phyloP scores from a whole-genome alignment of 2,329 filamentous ascomycete species.

The Pseudodiploospora longispora region DNA sequence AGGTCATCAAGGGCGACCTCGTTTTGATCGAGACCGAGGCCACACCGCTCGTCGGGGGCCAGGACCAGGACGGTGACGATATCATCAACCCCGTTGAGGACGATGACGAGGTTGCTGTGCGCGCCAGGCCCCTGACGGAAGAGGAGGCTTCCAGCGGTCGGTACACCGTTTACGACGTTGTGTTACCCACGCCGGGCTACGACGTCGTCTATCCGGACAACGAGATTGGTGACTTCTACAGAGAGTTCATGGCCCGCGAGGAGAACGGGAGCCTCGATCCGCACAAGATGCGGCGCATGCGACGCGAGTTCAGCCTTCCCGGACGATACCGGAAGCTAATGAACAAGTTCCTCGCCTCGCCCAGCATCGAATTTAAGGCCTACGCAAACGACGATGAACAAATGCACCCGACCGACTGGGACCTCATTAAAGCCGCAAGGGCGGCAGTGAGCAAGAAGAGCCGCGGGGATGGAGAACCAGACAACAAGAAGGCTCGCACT shows the following conservation, averaged over 20 bases:
- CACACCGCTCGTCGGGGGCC: slow-evolving; percentile 37
- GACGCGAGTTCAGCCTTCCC: slow-evolving; percentile 80
- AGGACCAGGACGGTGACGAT: slow-evolving; percentile 50
- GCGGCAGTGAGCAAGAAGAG: background rate
- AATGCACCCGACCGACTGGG: slow-evolving; percentile 80
- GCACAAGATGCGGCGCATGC: slow-evolving; percentile 74
- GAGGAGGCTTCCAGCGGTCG: slow-evolving; percentile 71
- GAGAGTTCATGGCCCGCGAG: slow-evolving; percentile 73
- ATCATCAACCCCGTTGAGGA: slow-evolving; percentile 34
- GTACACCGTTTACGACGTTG: slow-evolving; percentile 79
- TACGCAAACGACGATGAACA: slow-evolving; percentile 71
- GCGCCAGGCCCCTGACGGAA: slow-evolving; percentile 64
- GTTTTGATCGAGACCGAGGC: slow-evolving; percentile 46
- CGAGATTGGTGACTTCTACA: slow-evolving; percentile 75
- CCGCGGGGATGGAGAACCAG: too few species aligned
- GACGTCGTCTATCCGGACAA: slow-evolving; percentile 84
- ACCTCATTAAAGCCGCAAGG: slow-evolving; percentile 45
- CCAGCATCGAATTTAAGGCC: slow-evolving; percentile 59
- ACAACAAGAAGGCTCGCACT: too few species aligned
- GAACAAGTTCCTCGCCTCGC: slow-evolving; percentile 56
- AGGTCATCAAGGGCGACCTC: slow-evolving; percentile 78
- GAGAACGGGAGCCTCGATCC: slow-evolving; percentile 75
- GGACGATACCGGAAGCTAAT: slow-evolving; percentile 85
- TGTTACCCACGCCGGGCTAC: slow-evolving; percentile 86
- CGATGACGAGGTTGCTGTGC: slow-evolving; percentile 35